Percentiles rank a stretch among this genome's conserved stretches.
These are phyloP conservation scores for Backusella westeae DNA, from an alignment of 192 early-diverging fungal species.

Conservation along the genomic window DNA sequence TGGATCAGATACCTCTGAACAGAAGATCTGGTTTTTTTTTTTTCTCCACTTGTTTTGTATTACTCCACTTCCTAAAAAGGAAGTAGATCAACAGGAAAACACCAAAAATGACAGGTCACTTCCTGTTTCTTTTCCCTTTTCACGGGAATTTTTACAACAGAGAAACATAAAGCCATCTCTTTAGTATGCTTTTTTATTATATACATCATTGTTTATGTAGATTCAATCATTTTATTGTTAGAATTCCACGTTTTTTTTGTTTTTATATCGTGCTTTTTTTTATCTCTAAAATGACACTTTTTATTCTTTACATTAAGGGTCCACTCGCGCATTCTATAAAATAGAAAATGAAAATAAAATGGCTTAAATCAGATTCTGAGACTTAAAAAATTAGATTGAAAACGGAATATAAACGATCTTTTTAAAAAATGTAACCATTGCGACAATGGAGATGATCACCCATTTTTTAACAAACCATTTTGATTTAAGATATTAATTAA, in stretches of 20 bases:
- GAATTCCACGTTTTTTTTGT: neutral
- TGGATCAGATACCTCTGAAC: conserved; percentile 1
- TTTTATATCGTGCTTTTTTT: neutral
- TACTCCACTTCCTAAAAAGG: neutral
- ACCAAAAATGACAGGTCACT: neutral
- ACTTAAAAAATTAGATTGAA: conserved; percentile 5
- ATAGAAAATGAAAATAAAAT: neutral
- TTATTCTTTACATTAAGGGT: neutral
- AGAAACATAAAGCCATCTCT: neutral
- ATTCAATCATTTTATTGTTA: neutral
- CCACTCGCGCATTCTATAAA: neutral
- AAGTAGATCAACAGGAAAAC: neutral
- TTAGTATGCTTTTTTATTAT: neutral
- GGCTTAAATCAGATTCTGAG: neutral
- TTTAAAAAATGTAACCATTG: neutral
- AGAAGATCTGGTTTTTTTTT: neutral
- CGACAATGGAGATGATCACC: neutral
- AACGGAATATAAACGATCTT: neutral
- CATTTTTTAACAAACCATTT: neutral
- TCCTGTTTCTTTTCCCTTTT: neutral
- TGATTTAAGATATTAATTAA: neutral
- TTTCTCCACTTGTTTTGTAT: neutral
- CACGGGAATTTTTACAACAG: neutral
- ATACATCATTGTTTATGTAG: neutral
- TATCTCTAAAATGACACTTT: neutral